phyloP scores from a whole-genome alignment of 768 basidiomycete genomes.

The Auriscalpium orientale region DNA sequence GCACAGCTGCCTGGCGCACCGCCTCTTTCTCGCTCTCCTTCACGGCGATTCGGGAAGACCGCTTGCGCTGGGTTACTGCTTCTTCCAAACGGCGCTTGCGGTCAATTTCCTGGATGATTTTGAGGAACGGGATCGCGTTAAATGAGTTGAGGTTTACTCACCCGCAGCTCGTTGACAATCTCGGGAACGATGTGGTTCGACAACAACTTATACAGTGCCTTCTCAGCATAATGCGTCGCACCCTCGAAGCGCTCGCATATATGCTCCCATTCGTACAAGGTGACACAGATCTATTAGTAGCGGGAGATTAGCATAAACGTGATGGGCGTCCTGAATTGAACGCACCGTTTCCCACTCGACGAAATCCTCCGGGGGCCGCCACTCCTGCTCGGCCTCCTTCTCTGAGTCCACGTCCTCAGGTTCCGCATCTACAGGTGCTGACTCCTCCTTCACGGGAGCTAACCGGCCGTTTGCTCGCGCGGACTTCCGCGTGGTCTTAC shows the following conservation, averaged over 20 bases:
- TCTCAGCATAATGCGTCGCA: slow-evolving; percentile 74
- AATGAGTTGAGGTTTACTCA: slow-evolving; percentile 23
- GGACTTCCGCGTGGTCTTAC: slow-evolving; percentile 5
- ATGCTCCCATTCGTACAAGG: slow-evolving; percentile 78
- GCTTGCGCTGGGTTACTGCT: slow-evolving; percentile 77
- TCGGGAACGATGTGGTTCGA: slow-evolving; percentile 59
- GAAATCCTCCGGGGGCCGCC: slow-evolving; percentile 41
- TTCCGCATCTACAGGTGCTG: slow-evolving; percentile 3
- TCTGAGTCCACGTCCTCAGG: slow-evolving; percentile 10
- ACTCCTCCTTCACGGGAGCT: slow-evolving; percentile 10
- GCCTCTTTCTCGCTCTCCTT: slow-evolving; percentile 78
- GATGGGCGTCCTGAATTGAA: slow-evolving; percentile 1
- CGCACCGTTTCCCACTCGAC: slow-evolving; percentile 90
- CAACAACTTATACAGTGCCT: slow-evolving; percentile 64
- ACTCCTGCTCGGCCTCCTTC: slow-evolving; percentile 18
- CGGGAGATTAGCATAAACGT: neutral
- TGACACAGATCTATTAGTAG: slow-evolving; percentile 67
- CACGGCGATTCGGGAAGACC: slow-evolving; percentile 81
- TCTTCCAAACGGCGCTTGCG: slow-evolving; percentile 59
- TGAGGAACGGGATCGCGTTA: neutral
- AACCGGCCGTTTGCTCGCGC: slow-evolving; percentile 5
- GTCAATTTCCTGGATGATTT: slow-evolving; percentile 46
- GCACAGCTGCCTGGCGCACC: slow-evolving; percentile 49
- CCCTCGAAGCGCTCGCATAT: slow-evolving; percentile 69
- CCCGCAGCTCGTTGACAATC: slow-evolving; percentile 63